Percentiles rank a stretch among this genome's conserved stretches.
Conservation (phyloP, 2,329 filamentous ascomycete genomes). For the Chalaropsis ovoidea region DNA sequence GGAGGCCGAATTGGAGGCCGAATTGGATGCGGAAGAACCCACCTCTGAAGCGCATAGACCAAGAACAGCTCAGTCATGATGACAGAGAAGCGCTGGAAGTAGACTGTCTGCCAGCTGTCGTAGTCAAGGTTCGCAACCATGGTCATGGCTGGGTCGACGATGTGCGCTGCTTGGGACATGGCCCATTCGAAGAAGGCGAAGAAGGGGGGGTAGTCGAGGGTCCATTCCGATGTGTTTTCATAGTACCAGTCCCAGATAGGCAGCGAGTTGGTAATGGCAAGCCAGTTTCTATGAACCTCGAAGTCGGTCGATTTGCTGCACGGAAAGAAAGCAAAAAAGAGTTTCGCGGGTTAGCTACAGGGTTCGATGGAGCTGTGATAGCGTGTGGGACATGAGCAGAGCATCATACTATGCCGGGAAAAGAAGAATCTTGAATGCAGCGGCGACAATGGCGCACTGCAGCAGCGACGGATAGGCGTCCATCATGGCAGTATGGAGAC, state of each 20-base stretch:
- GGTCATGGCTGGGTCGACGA: slow-evolving; percentile 73
- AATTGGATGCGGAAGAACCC: not conserved
- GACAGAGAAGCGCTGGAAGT: slow-evolving; percentile 85
- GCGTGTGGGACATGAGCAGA: not conserved
- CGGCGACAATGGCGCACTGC: slow-evolving; percentile 77
- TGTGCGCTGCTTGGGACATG: slow-evolving; percentile 68
- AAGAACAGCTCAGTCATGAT: slow-evolving; percentile 76
- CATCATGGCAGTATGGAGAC: slow-evolving; percentile 43
- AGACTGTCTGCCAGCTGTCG: slow-evolving; percentile 85
- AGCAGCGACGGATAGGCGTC: slow-evolving; percentile 76
- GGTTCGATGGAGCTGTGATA: not conserved
- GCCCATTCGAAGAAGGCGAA: slow-evolving; percentile 96
- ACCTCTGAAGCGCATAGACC: slow-evolving; percentile 71
- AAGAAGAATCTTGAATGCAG: slow-evolving; percentile 80
- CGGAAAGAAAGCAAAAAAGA: not conserved
- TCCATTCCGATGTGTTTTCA: slow-evolving; percentile 98
- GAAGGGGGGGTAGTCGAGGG: slow-evolving; percentile 95
- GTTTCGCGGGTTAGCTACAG: slow-evolving; percentile 10
- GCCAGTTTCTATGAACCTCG: slow-evolving; percentile 97
- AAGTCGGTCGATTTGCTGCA: slow-evolving; percentile 95
- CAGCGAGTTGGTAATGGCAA: slow-evolving; percentile 85
- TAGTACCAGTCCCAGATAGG: slow-evolving; percentile 88
- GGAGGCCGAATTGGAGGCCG: not conserved
- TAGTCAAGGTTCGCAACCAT: slow-evolving; percentile 70
- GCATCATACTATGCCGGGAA: slow-evolving; percentile 88